Evolutionary conservation across 106 monocot species (phyloP).

Genomic region (Dendrobium officinale): DNA sequence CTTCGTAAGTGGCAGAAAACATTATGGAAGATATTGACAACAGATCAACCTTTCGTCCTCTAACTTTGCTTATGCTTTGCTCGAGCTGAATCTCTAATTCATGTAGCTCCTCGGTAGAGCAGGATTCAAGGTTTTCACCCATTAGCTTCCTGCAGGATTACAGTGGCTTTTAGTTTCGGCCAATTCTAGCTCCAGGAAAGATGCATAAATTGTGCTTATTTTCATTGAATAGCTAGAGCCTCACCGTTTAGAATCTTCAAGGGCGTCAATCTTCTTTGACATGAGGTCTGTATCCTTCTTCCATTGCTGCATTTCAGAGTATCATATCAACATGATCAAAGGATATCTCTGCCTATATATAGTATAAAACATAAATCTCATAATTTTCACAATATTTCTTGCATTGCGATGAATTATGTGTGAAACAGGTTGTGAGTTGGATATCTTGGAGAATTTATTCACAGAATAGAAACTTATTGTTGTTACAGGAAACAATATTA

Average conservation of each 20-base stretch:
- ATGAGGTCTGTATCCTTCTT: conserved; percentile 28
- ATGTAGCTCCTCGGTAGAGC: conserved; percentile 39
- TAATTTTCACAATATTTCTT: no score
- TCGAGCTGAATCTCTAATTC: conserved; percentile 45
- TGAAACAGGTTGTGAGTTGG: no score
- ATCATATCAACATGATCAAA: not conserved
- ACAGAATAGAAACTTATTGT: no score
- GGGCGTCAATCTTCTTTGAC: conserved; percentile 34
- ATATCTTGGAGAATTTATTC: no score
- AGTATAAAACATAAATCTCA: not conserved
- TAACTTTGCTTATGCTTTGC: conserved; percentile 34
- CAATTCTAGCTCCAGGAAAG: not conserved
- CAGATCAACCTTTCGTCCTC: conserved; percentile 37
- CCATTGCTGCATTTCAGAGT: conserved; percentile 22
- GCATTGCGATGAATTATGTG: no score
- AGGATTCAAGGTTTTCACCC: conserved; percentile 38
- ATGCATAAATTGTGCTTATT: not conserved
- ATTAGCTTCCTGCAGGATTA: conserved; percentile 30
- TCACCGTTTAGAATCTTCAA: conserved; percentile 44
- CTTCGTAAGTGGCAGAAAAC: not conserved
- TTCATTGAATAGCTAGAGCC: not conserved
- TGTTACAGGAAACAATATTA: no score
- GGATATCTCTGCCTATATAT: not conserved
- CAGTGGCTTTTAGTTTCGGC: not conserved
- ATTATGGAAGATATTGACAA: not conserved